Evolutionary conservation across 805 yeast species (phyloP), one percentile per base, ranked within the genome.

Genomic region (Peterozyma toletana): DNA sequence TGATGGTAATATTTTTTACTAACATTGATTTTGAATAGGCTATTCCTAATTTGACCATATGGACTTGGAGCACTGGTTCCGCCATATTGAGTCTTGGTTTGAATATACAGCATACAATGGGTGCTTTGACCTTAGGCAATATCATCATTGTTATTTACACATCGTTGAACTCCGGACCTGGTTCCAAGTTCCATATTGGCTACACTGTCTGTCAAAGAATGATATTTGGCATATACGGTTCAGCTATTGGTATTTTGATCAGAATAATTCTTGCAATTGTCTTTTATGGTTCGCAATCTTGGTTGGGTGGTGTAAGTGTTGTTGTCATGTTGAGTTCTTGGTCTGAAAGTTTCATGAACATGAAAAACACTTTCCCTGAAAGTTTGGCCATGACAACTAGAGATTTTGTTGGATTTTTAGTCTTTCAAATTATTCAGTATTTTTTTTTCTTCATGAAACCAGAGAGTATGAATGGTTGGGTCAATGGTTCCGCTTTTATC

Each of bases 181-280:
- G 80, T 38, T 53, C 58, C 14, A 68, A 70, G 38, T 74, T 69
- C 62, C 78, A 72, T 53, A 61, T 75, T 37, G 78, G 79, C 1
- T 75, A 64, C 50, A 67, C 78, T 2, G 64, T 74, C 9, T 60
- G 62, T 41, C 59, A 64, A 17, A 55, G 79, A 39, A 62, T 65
- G 39, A 56, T 70, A 0, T 74, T 70, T 58, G 80, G 80, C 6
- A 59, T 71, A 36, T 55, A 62, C 46, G 77, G 78, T 2, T 64
- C 72, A 4, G 62, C 55, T 36, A 43, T 73, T 30, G 73, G 70
- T n/a, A 59, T 75, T 31, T 46, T 63, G 7, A 66, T 68, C 45
- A 58, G 80, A 51, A 62, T 66, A 30, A 59, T 70, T 30, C 56
- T 74, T 34, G 66, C 73, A 11, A 60, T 68, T 33, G 70, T 75